phyloP scores from a whole-genome alignment of 345 rosid species.

The Pugionium cornutum region DNA sequence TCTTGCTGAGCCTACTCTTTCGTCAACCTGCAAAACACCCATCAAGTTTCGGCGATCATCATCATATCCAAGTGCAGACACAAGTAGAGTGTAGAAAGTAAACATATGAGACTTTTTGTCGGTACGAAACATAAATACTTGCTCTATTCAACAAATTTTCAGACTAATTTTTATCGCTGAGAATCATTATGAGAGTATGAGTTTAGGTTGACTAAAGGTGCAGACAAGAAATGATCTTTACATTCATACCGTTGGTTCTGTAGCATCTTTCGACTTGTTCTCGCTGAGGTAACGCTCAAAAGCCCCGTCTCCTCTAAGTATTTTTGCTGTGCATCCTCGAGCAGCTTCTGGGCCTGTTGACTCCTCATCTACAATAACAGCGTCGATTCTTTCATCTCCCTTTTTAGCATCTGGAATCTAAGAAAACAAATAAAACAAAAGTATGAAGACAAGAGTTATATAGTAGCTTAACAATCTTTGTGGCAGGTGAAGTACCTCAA shows the following conservation, averaged over 20 bases:
- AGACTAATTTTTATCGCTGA: neutral
- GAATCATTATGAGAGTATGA: neutral
- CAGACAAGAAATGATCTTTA: neutral
- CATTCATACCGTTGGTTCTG: conserved; percentile 52
- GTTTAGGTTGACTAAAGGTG: conserved; percentile 6
- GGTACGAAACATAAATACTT: conserved; percentile 12
- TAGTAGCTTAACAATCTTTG: neutral
- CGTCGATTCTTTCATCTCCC: conserved; percentile 70
- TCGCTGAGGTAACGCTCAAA: conserved; percentile 59
- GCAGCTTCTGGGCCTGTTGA: conserved; percentile 59
- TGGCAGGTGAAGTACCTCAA: conserved; percentile 61
- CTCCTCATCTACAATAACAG: conserved; percentile 80
- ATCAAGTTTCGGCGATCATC: conserved; percentile 20
- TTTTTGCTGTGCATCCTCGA: conserved; percentile 69
- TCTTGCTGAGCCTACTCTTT: conserved; percentile 55
- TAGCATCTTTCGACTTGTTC: conserved; percentile 40
- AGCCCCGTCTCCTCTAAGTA: conserved; percentile 79
- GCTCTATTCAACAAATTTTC: conserved; percentile 1
- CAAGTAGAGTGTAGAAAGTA: neutral
- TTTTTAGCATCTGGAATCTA: conserved; percentile 81
- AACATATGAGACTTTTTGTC: conserved; percentile 1
- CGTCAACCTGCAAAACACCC: conserved; percentile 53
- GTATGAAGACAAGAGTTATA: conserved; percentile 8
- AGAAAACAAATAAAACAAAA: conserved; percentile 28
- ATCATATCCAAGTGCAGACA: conserved; percentile 12